Base-by-base conservation (phyloP, 495 filamentous ascomycete genomes). In the Penicillium paradoxum region DNA sequence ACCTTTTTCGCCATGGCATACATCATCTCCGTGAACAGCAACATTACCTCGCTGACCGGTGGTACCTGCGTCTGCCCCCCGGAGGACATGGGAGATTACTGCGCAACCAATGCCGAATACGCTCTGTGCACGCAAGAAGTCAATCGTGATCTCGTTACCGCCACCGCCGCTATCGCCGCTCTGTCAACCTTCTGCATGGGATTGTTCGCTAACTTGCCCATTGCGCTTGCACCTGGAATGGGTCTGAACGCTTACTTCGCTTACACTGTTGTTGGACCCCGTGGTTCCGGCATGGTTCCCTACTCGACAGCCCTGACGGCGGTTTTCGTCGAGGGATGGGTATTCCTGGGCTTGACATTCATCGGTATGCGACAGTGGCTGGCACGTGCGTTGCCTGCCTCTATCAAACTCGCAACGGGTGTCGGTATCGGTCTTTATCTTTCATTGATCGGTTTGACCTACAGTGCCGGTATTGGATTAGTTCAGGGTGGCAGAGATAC, bases 1-100 rank as follows among this genome's bases (percentile, higher is more conserved):
- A 88, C 88, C 42, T 90, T 91, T 75, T 90, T 91, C 70, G 87
- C 88, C 57, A 91, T 91, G 88, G 87, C 88, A 61, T 92, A 89
- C 67, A 87, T 88, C 53, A 88, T 88, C 62, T 80, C 84, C 48
- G 83, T 87, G 58, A 90, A 88, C 70, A 81, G 79, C 45, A 86
- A 75, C 58, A 87, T 90, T 64, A 79, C 83, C 47, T 75, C 84
- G 45, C 66, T 72, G 19, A 74, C 75, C 43, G 87, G 89, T 25
- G 88, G 88, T 15, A 88, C 85, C 13, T 91, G 88, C 58, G 78
- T 88, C n/a, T 92, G 88, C 62, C 76, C 79, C 47, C 49, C 62
- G 13, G 64, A 66, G 3, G 70, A 67, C 3, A 42, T 55, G 49
- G 73, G 78, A 30, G 79, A 80, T 21, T 57, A 75, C 34, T 90